These are phyloP conservation scores for Lindgomyces ingoldianus DNA, from an alignment of 495 filamentous ascomycete species.

Conservation along the genomic window DNA sequence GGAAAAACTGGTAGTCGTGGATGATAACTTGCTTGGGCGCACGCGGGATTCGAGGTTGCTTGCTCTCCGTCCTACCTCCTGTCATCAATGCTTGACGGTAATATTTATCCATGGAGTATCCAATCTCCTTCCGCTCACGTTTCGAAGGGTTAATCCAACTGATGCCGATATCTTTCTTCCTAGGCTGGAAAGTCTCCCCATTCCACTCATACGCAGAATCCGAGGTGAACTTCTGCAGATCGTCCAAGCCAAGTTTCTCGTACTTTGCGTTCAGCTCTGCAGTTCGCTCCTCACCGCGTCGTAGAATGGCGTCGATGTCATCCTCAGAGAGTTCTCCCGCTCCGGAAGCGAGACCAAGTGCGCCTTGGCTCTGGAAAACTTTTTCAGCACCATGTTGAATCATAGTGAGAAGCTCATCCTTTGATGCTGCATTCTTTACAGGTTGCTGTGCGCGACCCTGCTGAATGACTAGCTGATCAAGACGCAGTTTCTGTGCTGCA, in stretches of 20 bases:
- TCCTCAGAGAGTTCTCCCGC: conserved; percentile 72
- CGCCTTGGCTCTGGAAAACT: conserved; percentile 73
- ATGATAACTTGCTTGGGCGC: conserved; percentile 89
- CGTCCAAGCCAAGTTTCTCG: conserved; percentile 97
- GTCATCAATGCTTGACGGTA: conserved; percentile 89
- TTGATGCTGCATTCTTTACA: conserved; percentile 82
- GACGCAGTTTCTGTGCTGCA: conserved; percentile 93
- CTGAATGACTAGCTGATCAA: conserved; percentile 99
- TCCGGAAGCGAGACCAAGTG: conserved; percentile 55
- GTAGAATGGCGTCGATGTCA: conserved; percentile 85
- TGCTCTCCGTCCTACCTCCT: conserved; percentile 78
- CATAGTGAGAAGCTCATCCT: conserved; percentile 95
- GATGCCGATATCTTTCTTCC: conserved; percentile 91
- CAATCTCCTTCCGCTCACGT: conserved; percentile 96
- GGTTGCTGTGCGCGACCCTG: conserved; percentile 95
- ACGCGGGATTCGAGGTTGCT: conserved; percentile 92
- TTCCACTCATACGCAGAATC: conserved; percentile 99
- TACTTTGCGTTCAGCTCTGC: conserved; percentile 88
- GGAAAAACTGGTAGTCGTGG: conserved; percentile 98
- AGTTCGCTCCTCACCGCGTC: conserved; percentile 85
- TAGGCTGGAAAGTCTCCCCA: conserved; percentile 84
- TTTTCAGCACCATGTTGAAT: conserved; percentile 98
- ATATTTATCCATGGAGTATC: conserved; percentile 98
- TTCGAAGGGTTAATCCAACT: conserved; percentile 99
- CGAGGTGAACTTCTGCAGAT: conserved; percentile 95